Percentiles rank a stretch among this genome's conserved stretches.
phyloP scores from a whole-genome alignment of 2,329 filamentous ascomycete species.

The Cyphellophora attinorum region DNA sequence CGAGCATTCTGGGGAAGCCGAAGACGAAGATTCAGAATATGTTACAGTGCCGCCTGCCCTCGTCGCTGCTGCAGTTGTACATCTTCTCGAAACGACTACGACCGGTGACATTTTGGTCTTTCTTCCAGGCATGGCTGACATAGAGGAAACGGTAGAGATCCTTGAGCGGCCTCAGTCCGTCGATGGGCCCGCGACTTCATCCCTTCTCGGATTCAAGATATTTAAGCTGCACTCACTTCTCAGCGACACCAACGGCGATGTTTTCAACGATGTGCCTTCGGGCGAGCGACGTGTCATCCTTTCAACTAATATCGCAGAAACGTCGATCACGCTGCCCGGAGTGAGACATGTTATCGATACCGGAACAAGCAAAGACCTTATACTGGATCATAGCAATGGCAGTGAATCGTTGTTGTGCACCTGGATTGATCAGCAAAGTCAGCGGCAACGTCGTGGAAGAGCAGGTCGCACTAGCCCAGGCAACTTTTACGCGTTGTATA shows the following conservation, averaged over 20 bases:
- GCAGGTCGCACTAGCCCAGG: slow-evolving; percentile 92
- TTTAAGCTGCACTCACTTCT: slow-evolving; percentile 39
- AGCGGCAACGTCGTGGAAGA: slow-evolving; percentile 85
- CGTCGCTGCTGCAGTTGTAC: slow-evolving; percentile 33
- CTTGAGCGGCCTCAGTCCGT: slow-evolving; percentile 26
- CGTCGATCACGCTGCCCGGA: slow-evolving; percentile 94
- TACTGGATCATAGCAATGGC: slow-evolving; percentile 7
- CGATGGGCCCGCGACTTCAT: slow-evolving; percentile 29
- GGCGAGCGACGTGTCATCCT: slow-evolving; percentile 87
- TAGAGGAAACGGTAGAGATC: slow-evolving; percentile 54
- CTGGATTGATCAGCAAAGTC: slow-evolving; percentile 60
- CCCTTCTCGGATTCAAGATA: slow-evolving; percentile 32
- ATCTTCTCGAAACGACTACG: slow-evolving; percentile 33
- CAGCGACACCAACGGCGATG: slow-evolving; percentile 31
- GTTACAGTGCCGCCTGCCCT: slow-evolving; percentile 28
- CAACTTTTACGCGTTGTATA: slow-evolving; percentile 91
- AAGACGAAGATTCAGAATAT: too few relatives aligned
- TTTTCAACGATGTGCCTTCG: slow-evolving; percentile 29
- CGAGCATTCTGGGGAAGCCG: too few relatives aligned
- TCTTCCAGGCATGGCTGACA: slow-evolving; percentile 86
- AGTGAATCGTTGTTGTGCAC: slow-evolving; percentile 5
- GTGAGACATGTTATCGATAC: slow-evolving; percentile 95
- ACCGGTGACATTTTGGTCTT: slow-evolving; percentile 76
- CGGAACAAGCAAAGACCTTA: slow-evolving; percentile 54
- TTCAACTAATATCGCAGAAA: slow-evolving; percentile 95